These are phyloP conservation scores for Didymella lethalis DNA, from an alignment of 2,329 filamentous ascomycete species.

Conservation along the genomic window DNA sequence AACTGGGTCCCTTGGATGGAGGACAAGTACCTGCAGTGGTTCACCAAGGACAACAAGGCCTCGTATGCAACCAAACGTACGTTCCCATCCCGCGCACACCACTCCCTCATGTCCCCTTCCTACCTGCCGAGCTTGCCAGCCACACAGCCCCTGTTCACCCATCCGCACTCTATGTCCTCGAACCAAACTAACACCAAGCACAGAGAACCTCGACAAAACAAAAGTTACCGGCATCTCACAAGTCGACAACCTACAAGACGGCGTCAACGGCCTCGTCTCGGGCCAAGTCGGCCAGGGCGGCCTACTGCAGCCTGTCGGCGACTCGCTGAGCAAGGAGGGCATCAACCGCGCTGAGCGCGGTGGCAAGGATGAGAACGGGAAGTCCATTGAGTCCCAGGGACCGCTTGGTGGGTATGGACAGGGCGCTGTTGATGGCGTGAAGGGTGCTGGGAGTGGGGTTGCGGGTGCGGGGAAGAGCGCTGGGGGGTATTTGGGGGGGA, in stretches of 20 bases:
- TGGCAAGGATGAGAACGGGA: conserved; percentile 68
- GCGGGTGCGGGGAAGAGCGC: conserved; percentile 37
- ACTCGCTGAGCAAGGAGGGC: conserved; percentile 69
- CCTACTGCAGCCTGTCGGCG: conserved; percentile 69
- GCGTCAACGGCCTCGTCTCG: conserved; percentile 67
- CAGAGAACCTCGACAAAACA: conserved; percentile 72
- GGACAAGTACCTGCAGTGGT: conserved; percentile 74
- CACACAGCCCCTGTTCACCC: no score
- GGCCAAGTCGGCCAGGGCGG: conserved; percentile 74
- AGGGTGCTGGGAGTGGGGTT: conserved; percentile 28
- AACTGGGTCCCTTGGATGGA: conserved; percentile 80
- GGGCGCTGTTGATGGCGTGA: conserved; percentile 44
- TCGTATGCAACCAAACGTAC: conserved; percentile 74
- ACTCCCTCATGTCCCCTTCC: no score
- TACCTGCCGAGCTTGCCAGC: no score
- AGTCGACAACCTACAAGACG: conserved; percentile 73
- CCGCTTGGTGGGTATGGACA: conserved; percentile 46
- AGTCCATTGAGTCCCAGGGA: conserved; percentile 52
- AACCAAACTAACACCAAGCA: no score
- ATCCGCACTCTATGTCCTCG: no score
- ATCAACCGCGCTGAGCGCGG: conserved; percentile 70
- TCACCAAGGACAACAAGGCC: conserved; percentile 79
- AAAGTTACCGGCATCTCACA: conserved; percentile 73
- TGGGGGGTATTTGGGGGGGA: conserved; percentile 35
- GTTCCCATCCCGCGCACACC: conserved; percentile 26